Percentiles rank a stretch among this genome's conserved stretches.
phyloP scores from a whole-genome alignment of 2,329 filamentous ascomycete species.

The Pyrenophora seminiperda region DNA sequence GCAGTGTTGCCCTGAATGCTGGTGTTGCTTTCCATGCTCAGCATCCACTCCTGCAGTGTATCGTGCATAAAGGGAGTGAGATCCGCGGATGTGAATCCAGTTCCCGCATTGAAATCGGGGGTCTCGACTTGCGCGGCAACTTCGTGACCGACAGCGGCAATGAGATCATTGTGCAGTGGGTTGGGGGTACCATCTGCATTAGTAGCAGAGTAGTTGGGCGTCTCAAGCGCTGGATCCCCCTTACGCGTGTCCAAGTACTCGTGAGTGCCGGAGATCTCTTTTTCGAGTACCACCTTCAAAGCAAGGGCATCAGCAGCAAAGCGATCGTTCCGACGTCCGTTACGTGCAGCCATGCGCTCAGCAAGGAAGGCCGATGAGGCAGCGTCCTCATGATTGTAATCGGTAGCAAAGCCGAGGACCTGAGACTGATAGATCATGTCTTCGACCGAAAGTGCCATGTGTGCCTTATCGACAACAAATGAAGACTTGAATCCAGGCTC shows the following conservation, averaged over 20 bases:
- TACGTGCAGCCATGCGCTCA: slow-evolving; percentile 17
- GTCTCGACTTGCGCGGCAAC: too few relatives aligned
- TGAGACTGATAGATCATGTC: slow-evolving; percentile 41
- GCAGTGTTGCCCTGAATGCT: too few relatives aligned
- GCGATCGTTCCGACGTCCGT: slow-evolving; percentile 23
- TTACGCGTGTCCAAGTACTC: not conserved
- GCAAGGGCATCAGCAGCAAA: slow-evolving; percentile 11
- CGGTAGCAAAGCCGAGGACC: slow-evolving; percentile 30
- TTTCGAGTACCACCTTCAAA: slow-evolving; percentile 7
- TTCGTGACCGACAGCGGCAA: slow-evolving; percentile 1
- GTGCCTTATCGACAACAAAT: slow-evolving; percentile 20
- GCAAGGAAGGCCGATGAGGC: slow-evolving; percentile 26
- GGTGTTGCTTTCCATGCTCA: too few relatives aligned
- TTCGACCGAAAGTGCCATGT: slow-evolving; percentile 41
- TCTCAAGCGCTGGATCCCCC: not conserved
- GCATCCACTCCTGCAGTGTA: too few relatives aligned
- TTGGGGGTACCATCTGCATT: not conserved
- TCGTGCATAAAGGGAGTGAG: too few relatives aligned
- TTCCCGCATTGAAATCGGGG: too few relatives aligned
- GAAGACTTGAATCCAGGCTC: slow-evolving; percentile 15
- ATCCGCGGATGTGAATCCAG: too few relatives aligned
- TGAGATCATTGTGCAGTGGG: slow-evolving; percentile 10
- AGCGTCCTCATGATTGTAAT: slow-evolving; percentile 15
- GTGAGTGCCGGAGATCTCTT: slow-evolving; percentile 13
- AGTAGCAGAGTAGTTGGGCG: not conserved